These are phyloP conservation scores for Boletus rubescentipes DNA, from an alignment of 768 basidiomycete genomes.

Conservation along the genomic window DNA sequence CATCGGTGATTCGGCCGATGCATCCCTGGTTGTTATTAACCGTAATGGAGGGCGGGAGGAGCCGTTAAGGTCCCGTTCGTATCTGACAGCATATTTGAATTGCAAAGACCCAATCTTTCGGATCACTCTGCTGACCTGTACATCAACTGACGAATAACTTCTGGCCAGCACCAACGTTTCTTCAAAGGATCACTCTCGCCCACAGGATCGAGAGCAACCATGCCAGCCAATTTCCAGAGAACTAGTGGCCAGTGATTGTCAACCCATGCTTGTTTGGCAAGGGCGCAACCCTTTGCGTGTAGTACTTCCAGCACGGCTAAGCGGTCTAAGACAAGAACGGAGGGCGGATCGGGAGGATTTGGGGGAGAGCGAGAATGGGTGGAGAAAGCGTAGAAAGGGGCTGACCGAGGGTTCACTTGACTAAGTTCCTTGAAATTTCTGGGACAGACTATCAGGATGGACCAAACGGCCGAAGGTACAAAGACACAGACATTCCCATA, in stretches of 20 bases:
- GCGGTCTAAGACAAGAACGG: constrained; percentile 42
- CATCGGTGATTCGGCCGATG: constrained; percentile 75
- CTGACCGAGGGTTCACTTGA: constrained; percentile 54
- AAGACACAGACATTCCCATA: constrained; percentile 50
- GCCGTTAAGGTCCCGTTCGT: constrained; percentile 80
- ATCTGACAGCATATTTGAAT: constrained; percentile 46
- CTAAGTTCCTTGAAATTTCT: constrained; percentile 53
- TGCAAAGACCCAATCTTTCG: not conserved
- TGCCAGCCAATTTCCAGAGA: constrained; percentile 92
- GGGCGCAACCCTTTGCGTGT: constrained; percentile 54
- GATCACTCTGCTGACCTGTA: constrained; percentile 61
- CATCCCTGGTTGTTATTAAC: constrained; percentile 80
- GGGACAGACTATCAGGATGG: constrained; percentile 6
- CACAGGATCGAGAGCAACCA: constrained; percentile 72
- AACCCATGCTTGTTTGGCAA: constrained; percentile 80
- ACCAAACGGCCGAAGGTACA: not conserved
- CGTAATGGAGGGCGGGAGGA: constrained; percentile 82
- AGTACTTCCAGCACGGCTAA: constrained; percentile 56
- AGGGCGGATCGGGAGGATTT: constrained; percentile 14
- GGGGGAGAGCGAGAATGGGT: constrained; percentile 35
- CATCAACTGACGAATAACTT: constrained; percentile 77
- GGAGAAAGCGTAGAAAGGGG: constrained; percentile 61
- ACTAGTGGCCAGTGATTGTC: constrained; percentile 89
- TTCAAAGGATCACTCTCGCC: constrained; percentile 43
- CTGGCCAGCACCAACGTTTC: constrained; percentile 79